These are phyloP conservation scores for Magnusiomyces ingens DNA, from an alignment of 1,139 yeast genomes.

Conservation along the genomic window DNA sequence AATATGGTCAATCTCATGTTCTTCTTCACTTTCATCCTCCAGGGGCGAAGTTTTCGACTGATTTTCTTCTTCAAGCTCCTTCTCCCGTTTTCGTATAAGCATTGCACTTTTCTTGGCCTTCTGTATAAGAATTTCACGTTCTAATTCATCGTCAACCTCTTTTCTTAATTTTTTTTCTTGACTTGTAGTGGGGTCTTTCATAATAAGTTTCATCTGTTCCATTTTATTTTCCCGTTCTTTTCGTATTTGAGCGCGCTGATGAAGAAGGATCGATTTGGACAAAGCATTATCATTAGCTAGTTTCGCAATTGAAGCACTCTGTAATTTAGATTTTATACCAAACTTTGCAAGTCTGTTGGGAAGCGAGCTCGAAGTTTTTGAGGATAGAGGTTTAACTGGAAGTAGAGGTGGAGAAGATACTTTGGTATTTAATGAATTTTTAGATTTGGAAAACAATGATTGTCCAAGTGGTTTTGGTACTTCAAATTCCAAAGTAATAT, in stretches of 20 bases:
- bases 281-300: too few relatives aligned
- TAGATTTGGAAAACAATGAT: too few relatives aligned
- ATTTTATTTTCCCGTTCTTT: background rate
- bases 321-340: too few relatives aligned
- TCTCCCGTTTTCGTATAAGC: background rate
- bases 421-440: too few relatives aligned
- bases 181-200: background rate
- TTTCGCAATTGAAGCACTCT: too few relatives aligned
- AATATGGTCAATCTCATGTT: background rate
- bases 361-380: too few relatives aligned
- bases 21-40: constrained; percentile 3
- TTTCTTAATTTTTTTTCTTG: background rate
- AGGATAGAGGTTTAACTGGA: too few relatives aligned
- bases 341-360: too few relatives aligned
- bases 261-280: background rate
- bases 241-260: background rate
- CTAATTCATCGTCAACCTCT: background rate
- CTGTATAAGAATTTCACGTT: background rate
- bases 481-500: too few relatives aligned
- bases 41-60: background rate
- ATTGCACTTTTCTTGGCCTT: background rate
- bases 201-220: background rate
- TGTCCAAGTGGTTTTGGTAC: too few relatives aligned
- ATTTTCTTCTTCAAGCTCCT: background rate
- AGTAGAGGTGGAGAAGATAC: too few relatives aligned